phyloP scores from a whole-genome alignment of 108 stramenopile genomes.

The Mayamaea pseudoterrestris region DNA sequence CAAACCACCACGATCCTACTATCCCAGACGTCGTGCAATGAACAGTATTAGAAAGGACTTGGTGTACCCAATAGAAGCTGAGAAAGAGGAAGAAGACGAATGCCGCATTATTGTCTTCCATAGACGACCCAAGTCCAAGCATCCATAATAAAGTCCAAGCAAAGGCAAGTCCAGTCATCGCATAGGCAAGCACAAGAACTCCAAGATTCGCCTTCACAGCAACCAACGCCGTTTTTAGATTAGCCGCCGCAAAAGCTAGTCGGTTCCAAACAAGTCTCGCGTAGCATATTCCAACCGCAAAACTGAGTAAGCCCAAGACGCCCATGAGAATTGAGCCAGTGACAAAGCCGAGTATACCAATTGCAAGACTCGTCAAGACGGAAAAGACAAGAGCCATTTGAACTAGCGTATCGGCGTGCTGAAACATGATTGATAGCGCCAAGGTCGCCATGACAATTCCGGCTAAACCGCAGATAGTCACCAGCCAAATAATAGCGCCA shows the following conservation, averaged over 20 bases:
- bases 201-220: slow-evolving; percentile 53
- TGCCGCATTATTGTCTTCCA: slow-evolving; percentile 9
- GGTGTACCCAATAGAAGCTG: slow-evolving; percentile 41
- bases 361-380: slow-evolving; percentile 14
- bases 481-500: slow-evolving; percentile 12
- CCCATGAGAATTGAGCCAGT: slow-evolving; percentile 16
- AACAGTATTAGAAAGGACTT: slow-evolving; percentile 55
- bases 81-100: slow-evolving; percentile 31
- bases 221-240: slow-evolving; percentile 42
- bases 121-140: slow-evolving; percentile 24
- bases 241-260: slow-evolving; percentile 75
- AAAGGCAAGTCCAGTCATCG: slow-evolving; percentile 31
- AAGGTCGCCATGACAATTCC: slow-evolving; percentile 27
- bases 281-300: slow-evolving; percentile 46
- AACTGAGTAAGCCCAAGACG: slow-evolving; percentile 30
- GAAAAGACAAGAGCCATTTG: slow-evolving; percentile 48
- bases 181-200: slow-evolving; percentile 31
- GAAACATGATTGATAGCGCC: slow-evolving; percentile 54
- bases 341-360: slow-evolving; percentile 26
- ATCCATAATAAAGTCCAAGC: slow-evolving; percentile 58
- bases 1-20: slow-evolving; percentile 72
- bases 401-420: slow-evolving; percentile 39
- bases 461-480: slow-evolving; percentile 3
- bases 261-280: slow-evolving; percentile 50
- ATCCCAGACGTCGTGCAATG: slow-evolving; percentile 72